Percentiles rank a stretch among this genome's conserved stretches.
Evolutionary conservation across 106 monocot species (phyloP).

Genomic region (Allium fistulosum): DNA sequence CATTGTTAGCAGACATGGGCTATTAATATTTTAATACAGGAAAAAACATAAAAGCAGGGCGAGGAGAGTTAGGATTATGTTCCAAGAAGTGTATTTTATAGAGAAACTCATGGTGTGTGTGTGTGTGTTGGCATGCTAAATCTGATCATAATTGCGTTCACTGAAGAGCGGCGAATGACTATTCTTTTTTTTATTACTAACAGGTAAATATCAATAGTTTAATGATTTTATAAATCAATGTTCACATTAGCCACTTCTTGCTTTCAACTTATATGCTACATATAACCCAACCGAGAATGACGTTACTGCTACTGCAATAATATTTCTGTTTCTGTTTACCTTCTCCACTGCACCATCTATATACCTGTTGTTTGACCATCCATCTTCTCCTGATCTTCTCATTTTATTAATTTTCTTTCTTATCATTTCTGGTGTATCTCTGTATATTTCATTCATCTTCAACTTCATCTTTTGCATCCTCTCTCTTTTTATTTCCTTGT

Average conservation of each 20-base stretch:
- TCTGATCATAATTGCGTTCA: too few relatives aligned
- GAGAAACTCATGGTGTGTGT: too few relatives aligned
- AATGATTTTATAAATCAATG: too few relatives aligned
- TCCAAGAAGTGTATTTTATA: too few relatives aligned
- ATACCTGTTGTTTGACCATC: constrained; percentile 2
- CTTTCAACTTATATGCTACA: constrained; percentile 20
- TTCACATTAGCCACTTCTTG: not conserved
- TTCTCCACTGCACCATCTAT: constrained; percentile 15
- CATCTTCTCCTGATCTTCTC: not conserved
- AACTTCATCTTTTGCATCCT: not conserved
- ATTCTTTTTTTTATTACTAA: too few relatives aligned
- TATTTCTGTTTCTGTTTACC: constrained; percentile 23
- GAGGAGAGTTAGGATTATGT: too few relatives aligned
- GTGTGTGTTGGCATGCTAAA: too few relatives aligned
- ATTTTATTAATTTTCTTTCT: not conserved
- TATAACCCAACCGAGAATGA: constrained; percentile 34
- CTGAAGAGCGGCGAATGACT: too few relatives aligned
- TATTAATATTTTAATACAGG: too few relatives aligned
- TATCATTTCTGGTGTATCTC: not conserved
- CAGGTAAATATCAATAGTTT: too few relatives aligned
- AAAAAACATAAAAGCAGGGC: too few relatives aligned
- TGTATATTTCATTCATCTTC: not conserved
- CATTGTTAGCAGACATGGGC: too few relatives aligned
- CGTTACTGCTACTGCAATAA: constrained; percentile 28
- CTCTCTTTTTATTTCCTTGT: not conserved